phyloP scores from a whole-genome alignment of 2,329 filamentous ascomycete species.

The Calonectria montana region DNA sequence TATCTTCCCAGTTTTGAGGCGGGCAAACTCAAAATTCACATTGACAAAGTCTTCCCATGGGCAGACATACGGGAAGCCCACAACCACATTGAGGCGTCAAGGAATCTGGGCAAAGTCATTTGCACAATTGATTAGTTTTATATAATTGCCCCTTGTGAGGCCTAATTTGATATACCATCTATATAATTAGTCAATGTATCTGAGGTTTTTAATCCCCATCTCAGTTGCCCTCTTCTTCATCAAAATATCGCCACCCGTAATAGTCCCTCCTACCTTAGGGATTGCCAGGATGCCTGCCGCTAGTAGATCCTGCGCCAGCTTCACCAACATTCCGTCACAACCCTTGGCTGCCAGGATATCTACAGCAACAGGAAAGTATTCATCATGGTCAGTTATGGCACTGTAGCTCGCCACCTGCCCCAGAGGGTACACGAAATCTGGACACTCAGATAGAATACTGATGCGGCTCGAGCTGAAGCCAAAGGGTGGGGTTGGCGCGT shows the following conservation, averaged over 20 bases:
- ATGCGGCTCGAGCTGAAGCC: neutral
- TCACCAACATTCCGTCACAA: neutral
- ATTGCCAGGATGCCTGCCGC: neutral
- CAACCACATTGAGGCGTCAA: slow-evolving; percentile 74
- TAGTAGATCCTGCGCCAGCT: neutral
- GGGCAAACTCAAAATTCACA: slow-evolving; percentile 77
- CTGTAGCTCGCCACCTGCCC: neutral
- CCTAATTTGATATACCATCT: neutral
- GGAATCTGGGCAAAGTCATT: slow-evolving; percentile 76
- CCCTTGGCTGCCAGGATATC: slow-evolving; percentile 6
- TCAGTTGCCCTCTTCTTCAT: neutral
- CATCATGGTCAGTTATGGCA: neutral
- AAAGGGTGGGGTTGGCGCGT: neutral
- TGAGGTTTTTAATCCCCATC: neutral
- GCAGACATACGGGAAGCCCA: slow-evolving; percentile 78
- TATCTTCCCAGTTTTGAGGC: slow-evolving; percentile 79
- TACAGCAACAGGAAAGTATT: slow-evolving; percentile 1
- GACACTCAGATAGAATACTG: neutral
- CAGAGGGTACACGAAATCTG: neutral
- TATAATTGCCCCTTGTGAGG: no score
- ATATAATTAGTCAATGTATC: neutral
- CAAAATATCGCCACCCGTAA: neutral
- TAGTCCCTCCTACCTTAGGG: neutral
- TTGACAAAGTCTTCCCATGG: slow-evolving; percentile 86
- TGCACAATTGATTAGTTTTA: slow-evolving; percentile 47